These are phyloP conservation scores for Dothideomycetes sp. DNA, from an alignment of 2,329 filamentous ascomycete genomes.

Conservation along the genomic window DNA sequence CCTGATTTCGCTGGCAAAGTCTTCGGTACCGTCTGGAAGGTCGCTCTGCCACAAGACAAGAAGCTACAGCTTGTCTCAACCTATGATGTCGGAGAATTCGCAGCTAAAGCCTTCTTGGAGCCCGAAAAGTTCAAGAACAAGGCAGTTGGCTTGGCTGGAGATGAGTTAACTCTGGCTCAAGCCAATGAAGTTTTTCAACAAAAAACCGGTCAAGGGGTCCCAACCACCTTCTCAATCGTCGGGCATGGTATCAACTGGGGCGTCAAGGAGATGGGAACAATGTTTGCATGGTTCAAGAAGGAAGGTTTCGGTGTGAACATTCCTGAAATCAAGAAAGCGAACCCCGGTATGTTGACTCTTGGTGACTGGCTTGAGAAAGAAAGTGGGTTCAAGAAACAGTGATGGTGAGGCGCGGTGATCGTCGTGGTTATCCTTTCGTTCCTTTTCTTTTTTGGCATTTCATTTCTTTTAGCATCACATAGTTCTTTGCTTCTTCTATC, in stretches of 20 bases:
- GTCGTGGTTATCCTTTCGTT: too few species aligned
- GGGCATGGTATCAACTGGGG: constrained; percentile 32
- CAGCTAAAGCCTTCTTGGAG: constrained; percentile 39
- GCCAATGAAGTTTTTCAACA: constrained; percentile 38
- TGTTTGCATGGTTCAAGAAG: constrained; percentile 39
- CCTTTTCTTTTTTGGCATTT: too few species aligned
- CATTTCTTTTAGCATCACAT: too few species aligned
- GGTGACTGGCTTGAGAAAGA: constrained; percentile 12
- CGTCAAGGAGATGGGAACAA: constrained; percentile 26
- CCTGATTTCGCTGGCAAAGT: constrained; percentile 40
- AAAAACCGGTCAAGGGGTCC: constrained; percentile 36
- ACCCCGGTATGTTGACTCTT: constrained; percentile 25
- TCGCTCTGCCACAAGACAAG: constrained; percentile 16
- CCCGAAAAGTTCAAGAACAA: constrained; percentile 36
- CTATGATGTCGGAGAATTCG: constrained; percentile 44
- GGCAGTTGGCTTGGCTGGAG: constrained; percentile 43
- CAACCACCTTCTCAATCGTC: constrained; percentile 35
- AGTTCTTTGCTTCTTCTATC: too few species aligned
- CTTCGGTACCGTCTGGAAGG: constrained; percentile 37
- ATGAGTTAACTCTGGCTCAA: constrained; percentile 41
- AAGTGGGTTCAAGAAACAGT: not conserved
- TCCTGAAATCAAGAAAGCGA: constrained; percentile 29
- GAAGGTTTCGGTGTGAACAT: constrained; percentile 42
- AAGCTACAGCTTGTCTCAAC: constrained; percentile 31
- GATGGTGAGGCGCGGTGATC: too few species aligned